Base-by-base conservation (phyloP, 495 filamentous ascomycete species). In the Hypoxylon rickii region DNA sequence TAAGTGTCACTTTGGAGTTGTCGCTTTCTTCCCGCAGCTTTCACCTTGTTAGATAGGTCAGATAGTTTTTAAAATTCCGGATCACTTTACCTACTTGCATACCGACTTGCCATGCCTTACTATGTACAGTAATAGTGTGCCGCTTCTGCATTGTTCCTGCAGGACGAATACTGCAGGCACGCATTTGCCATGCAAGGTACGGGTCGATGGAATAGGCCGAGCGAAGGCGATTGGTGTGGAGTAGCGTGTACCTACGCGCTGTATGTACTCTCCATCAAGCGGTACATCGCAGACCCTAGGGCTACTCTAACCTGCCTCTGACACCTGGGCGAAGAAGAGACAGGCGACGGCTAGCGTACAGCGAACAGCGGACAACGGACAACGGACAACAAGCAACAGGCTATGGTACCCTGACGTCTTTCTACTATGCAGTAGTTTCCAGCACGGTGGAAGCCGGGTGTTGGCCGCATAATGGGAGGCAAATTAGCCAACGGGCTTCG, bases 101-200 rank as follows among this genome's bases (percentile, higher is more conserved):
- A 63, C 53, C 44, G 59, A 63, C 53, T 48, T 57, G 21, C 48
- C 32, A 56, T 56, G 44, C 43, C 43, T 57, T 58, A 46, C 59
- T 58, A 46, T 32, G 53, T 58, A 50, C 24, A 63, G 59, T 63
- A 63, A 54, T 57, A 58, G 44, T 50, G 37, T 58, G 53, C 59
- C 53, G 59, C 43, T 45, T 37, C 22, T 63, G 56, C 59, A 53
- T 63, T 53, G 66, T 69, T 69, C 66, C 66, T 69, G 66, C 66
- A 69, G 64, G 58, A 64, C 49, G 55, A 63, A 51, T 58, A 49
- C 49, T 69, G 66, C 66, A 66, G 66, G 66, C 60, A 64, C 66
- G 66, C 51, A 64, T 48, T 57, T 58, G 53, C 45, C 50, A 69
- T 69, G 66, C 66, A 69, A 69, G 66, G 66, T 66, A 69, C 66